Base-by-base conservation (phyloP, 352 stramenopile species). In the Pseudoperonospora humuli region DNA sequence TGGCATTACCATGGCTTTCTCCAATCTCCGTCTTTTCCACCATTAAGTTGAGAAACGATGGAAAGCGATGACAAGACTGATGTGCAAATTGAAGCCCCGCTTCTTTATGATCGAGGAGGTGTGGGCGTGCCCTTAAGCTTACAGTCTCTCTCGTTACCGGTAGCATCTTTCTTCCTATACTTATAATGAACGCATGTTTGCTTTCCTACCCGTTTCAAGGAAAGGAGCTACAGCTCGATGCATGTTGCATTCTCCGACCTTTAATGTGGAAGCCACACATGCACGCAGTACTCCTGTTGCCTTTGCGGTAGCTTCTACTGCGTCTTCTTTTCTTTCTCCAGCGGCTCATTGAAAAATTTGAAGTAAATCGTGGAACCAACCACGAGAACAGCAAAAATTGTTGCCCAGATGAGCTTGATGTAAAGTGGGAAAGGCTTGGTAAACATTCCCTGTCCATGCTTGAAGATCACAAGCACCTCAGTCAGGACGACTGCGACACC, bases 1-100 rank as follows among this genome's bases (percentile, higher is more conserved):
- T 62, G 95, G 91, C 46, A 99, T 99, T 78, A 91, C 90, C 35
- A 99, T 99, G 96, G 96, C 89, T 40, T 97, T 99, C 61, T 99
- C 95, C 25, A 95, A 94, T 62, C 71, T 98, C 42, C 86, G 97
- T 59, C 86, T 99, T 32, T 99, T 99, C 84, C 96, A 99, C 81
- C 97, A 99, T 84, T 99, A 98, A 66, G 49, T 44, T 29, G 35
- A 33, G 1, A 45, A 41, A 21, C 18, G 32, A 27, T 29, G 29
- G 15, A 53, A 34, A 44, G 39, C 39, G 44, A 46, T 50, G 52
- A 52, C 37, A 60, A 43, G 37, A 31, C 39, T 41, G 38, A 26
- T n/a, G 43, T 29, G 21, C 8, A 18, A 7, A 14, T 27, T 42
- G 39, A 17, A n/a, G 34, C 35, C 44, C 44, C 44, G 1, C 39